Base-by-base conservation (phyloP, 805 yeast genomes). In the Candida lessepsii region DNA sequence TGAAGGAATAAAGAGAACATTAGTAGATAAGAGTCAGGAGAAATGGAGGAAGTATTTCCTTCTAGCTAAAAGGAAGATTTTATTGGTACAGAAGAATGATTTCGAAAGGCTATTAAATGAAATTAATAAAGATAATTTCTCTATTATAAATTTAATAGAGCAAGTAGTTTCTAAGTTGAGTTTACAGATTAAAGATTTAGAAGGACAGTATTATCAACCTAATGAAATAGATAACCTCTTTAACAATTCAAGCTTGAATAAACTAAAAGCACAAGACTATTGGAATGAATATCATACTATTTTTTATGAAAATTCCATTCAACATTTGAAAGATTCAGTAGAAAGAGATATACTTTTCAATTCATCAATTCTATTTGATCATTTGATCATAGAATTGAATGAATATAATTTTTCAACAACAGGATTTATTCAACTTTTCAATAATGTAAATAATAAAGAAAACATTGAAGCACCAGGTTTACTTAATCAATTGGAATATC, bases 281-380 rank as follows among this genome's bases (percentile, higher is more conserved):
- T 84, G 90, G 89, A 49, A 65, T 11, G 67, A 63, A 0, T 50
- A 54, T 23, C 78, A 78, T 54, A 61, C 73, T 2, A 39, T 54
- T 1, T 42, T 68, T 0, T 76, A 73, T 41, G 70, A 74, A 11
- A 52, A 60, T 2, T 58, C 67, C 33, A 52, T 79, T 3, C 56
- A 60, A 1, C 53, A 69, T 21, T 56, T 82, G 25, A 71, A 67
- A 24, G 78, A 75, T 17, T 56, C 70, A 0, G 58, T 78, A 2
- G 80, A 80, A 29, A 70, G 65, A 37, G 81, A 81, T 26, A 66
- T 82, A 5, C 56, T 81, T 16, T 70, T 76, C 41, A 73, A 73
- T 46, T 73, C 86, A 1, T 74, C 84, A 0, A 58, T 76, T 4
- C 57, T 78, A 21, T 71, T 75, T 51, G 89, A 81, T 51, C 71